Percentiles rank a stretch among this genome's conserved stretches.
Evolutionary conservation across 2,329 filamentous ascomycete genomes (phyloP).

Genomic region (Colletotrichum nymphaeae): DNA sequence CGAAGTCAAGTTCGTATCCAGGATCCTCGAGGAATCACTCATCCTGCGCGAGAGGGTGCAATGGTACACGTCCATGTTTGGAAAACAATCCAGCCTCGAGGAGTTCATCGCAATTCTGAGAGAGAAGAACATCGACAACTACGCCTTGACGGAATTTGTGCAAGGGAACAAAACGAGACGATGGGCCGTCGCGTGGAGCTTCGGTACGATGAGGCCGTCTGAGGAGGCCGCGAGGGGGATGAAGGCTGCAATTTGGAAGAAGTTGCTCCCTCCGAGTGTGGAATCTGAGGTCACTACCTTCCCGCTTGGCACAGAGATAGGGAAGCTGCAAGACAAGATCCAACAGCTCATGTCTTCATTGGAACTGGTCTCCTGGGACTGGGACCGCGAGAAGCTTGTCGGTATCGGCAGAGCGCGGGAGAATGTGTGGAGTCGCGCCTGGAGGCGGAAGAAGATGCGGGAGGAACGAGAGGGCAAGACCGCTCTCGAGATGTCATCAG

Average conservation of each 20-base stretch:
- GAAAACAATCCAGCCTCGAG: constrained; percentile 78
- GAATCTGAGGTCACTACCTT: constrained; percentile 57
- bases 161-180: constrained; percentile 83
- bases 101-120: constrained; percentile 70
- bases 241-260: constrained; percentile 52
- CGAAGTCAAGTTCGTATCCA: constrained; percentile 78
- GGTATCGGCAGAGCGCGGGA: constrained; percentile 73
- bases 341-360: constrained; percentile 64
- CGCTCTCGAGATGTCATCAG: constrained; percentile 38
- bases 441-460: constrained; percentile 68
- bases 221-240: constrained; percentile 57
- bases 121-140: constrained; percentile 75
- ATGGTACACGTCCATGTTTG: constrained; percentile 95
- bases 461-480: constrained; percentile 33
- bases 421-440: constrained; percentile 84
- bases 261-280: constrained; percentile 55
- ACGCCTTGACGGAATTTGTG: constrained; percentile 82
- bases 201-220: constrained; percentile 72
- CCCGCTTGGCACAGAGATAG: constrained; percentile 54
- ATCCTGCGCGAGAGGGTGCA: constrained; percentile 69
- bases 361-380: constrained; percentile 72
- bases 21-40: constrained; percentile 78
- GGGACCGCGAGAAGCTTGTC: constrained; percentile 62
- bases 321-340: constrained; percentile 47
- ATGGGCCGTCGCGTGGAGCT: constrained; percentile 94